Conservation (phyloP, 345 rosid genomes). For the Atalantia buxifolia region DNA sequence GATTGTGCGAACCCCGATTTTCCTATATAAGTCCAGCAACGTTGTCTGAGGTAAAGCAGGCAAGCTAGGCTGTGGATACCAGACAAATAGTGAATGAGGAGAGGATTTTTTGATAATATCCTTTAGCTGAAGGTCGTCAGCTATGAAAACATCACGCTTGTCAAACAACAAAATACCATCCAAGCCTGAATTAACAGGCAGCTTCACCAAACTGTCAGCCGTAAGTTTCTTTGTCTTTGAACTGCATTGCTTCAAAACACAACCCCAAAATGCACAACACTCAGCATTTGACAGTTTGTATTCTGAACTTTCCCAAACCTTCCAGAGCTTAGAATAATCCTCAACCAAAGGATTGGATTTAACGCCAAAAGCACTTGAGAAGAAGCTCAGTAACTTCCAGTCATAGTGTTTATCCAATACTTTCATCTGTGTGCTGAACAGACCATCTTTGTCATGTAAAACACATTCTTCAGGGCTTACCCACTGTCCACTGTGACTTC, state of each 20-base stretch:
- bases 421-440: slow-evolving; percentile 38
- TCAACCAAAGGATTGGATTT: slow-evolving; percentile 39
- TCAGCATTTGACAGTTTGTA: slow-evolving; percentile 31
- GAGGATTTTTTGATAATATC: slow-evolving; percentile 39
- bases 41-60: slow-evolving; percentile 33
- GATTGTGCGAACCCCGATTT: slow-evolving; percentile 54
- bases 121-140: slow-evolving; percentile 62
- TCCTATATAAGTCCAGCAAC: slow-evolving; percentile 45
- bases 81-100: slow-evolving; percentile 46
- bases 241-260: slow-evolving; percentile 21
- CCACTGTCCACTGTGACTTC: slow-evolving; percentile 41
- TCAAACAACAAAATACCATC: slow-evolving; percentile 33
- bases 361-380: slow-evolving; percentile 39
- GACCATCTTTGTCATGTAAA: slow-evolving; percentile 43
- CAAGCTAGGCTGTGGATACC: slow-evolving; percentile 61
- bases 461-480: slow-evolving; percentile 45
- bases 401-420: slow-evolving; percentile 51
- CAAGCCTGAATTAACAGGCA: slow-evolving; percentile 42
- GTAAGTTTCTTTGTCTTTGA: slow-evolving; percentile 16
- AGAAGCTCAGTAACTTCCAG: slow-evolving; percentile 25
- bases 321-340: slow-evolving; percentile 64
- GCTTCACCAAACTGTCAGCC: slow-evolving; percentile 35
- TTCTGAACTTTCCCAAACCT: slow-evolving; percentile 50
- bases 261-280: slow-evolving; percentile 71
- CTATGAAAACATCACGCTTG: slow-evolving; percentile 52